These are phyloP conservation scores for Trapa incisa DNA, from an alignment of 345 rosid genomes.

Conservation along the genomic window DNA sequence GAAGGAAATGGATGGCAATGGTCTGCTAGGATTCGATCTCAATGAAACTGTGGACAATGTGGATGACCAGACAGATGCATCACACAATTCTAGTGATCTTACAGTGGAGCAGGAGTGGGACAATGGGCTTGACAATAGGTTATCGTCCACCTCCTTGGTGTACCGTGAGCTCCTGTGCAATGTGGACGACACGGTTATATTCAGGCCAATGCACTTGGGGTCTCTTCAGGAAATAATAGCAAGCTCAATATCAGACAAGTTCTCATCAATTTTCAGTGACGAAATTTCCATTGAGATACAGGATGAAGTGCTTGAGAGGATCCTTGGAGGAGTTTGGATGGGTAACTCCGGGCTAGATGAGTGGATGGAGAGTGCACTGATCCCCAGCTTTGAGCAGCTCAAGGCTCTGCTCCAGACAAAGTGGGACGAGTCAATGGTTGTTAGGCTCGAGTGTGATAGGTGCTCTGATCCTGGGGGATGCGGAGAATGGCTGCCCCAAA, in stretches of 20 bases:
- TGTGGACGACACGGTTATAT: conserved; percentile 49
- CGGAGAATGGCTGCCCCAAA: conserved; percentile 53
- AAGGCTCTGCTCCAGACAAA: conserved; percentile 18
- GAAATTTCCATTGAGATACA: conserved; percentile 35
- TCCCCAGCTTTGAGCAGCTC: conserved; percentile 49
- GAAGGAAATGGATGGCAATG: conserved; percentile 28
- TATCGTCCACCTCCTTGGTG: conserved; percentile 22
- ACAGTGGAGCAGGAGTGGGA: conserved; percentile 72
- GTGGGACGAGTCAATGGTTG: conserved; percentile 21
- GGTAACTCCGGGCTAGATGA: conserved; percentile 57
- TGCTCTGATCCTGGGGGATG: conserved; percentile 21
- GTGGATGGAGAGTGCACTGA: conserved; percentile 63
- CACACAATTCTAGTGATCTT: conserved; percentile 76
- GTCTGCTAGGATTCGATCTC: conserved; percentile 46
- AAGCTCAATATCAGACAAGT: conserved; percentile 36
- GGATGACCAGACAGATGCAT: conserved; percentile 60
- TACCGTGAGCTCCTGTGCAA: conserved; percentile 41
- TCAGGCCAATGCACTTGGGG: conserved; percentile 61
- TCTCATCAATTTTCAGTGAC: conserved; percentile 23
- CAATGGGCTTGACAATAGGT: conserved; percentile 35
- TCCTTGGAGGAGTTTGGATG: conserved; percentile 56
- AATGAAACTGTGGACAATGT: conserved; percentile 60
- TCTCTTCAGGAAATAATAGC: conserved; percentile 26
- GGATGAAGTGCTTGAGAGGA: conserved; percentile 62
- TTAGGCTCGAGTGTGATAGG: conserved; percentile 41